These are phyloP conservation scores for Syncephalastrum racemosum DNA, from an alignment of 371 early-diverging fungal species.

Conservation along the genomic window DNA sequence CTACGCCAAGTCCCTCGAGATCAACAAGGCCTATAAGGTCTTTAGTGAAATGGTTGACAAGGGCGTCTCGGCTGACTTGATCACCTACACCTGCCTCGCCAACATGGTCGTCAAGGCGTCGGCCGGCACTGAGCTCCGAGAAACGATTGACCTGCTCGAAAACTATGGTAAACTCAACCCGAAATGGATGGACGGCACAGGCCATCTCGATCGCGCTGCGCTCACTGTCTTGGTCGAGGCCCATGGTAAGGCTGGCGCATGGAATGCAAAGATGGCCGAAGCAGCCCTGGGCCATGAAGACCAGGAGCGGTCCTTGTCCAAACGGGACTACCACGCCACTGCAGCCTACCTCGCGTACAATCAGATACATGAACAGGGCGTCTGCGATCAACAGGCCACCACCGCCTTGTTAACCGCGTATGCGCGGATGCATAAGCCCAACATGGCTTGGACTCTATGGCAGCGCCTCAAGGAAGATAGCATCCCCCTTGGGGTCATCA, in stretches of 20 bases:
- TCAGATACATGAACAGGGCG: constrained; percentile 9
- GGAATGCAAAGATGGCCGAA: constrained; percentile 1
- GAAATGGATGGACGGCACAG: constrained; percentile 4
- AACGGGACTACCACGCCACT: constrained; percentile 7
- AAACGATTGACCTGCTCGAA: background rate
- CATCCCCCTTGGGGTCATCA: background rate
- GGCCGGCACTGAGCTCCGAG: constrained; percentile 1
- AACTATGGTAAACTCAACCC: background rate
- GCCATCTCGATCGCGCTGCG: constrained; percentile 23
- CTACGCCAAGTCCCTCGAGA: constrained; percentile 30
- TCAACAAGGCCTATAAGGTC: constrained; percentile 30
- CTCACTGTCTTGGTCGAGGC: constrained; percentile 33
- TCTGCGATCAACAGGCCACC: constrained; percentile 23
- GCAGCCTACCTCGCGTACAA: constrained; percentile 11
- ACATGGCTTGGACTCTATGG: constrained; percentile 38
- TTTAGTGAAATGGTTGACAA: constrained; percentile 39
- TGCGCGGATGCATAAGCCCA: constrained; percentile 24
- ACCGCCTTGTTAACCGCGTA: constrained; percentile 27
- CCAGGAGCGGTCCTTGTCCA: background rate
- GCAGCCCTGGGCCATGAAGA: too few species aligned
- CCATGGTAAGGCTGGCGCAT: constrained; percentile 31
- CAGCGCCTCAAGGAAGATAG: constrained; percentile 13
- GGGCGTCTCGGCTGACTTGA: constrained; percentile 27
- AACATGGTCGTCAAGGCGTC: constrained; percentile 26
- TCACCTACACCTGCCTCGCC: constrained; percentile 39